Evolutionary conservation across 2,329 filamentous ascomycete species (phyloP).

Genomic region (Curvularia hawaiiensis): DNA sequence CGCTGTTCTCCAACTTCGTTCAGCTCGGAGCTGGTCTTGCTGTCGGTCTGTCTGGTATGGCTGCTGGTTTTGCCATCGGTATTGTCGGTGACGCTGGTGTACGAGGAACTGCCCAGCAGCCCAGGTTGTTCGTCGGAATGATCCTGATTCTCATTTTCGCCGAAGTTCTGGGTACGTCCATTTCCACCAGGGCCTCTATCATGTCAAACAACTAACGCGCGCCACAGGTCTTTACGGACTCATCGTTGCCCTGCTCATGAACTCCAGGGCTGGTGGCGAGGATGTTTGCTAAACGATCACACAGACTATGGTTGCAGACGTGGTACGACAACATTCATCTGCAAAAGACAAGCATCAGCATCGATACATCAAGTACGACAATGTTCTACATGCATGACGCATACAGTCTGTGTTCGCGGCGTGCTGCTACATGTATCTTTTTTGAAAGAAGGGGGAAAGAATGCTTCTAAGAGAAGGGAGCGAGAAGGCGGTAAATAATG

Average conservation of each 20-base stretch:
- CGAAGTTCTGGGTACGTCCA: conserved; percentile 86
- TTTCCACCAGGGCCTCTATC: not conserved
- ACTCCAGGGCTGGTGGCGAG: conserved; percentile 72
- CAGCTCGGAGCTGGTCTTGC: conserved; percentile 59
- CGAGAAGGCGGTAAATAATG: conserved; percentile 40
- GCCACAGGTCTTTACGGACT: conserved; percentile 90
- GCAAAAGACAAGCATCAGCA: conserved; percentile 32
- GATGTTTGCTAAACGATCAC: conserved; percentile 23
- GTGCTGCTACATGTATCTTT: conserved; percentile 45
- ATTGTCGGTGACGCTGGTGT: conserved; percentile 81
- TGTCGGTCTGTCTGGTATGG: conserved; percentile 83
- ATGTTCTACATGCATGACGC: conserved; percentile 35
- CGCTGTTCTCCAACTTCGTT: conserved; percentile 59
- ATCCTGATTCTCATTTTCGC: conserved; percentile 99
- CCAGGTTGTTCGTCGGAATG: conserved; percentile 93
- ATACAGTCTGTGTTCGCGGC: conserved; percentile 27
- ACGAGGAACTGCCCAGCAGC: conserved; percentile 82
- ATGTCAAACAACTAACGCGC: conserved; percentile 9
- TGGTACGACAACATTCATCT: conserved; percentile 32
- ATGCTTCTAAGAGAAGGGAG: conserved; percentile 11
- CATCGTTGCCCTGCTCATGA: conserved; percentile 99
- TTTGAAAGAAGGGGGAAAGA: conserved; percentile 16
- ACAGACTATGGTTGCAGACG: conserved; percentile 33
- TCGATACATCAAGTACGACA: conserved; percentile 14
- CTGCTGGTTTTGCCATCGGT: conserved; percentile 78